These are phyloP conservation scores for Apiospora pterosperma DNA, from an alignment of 2,329 filamentous ascomycete species.

Conservation along the genomic window DNA sequence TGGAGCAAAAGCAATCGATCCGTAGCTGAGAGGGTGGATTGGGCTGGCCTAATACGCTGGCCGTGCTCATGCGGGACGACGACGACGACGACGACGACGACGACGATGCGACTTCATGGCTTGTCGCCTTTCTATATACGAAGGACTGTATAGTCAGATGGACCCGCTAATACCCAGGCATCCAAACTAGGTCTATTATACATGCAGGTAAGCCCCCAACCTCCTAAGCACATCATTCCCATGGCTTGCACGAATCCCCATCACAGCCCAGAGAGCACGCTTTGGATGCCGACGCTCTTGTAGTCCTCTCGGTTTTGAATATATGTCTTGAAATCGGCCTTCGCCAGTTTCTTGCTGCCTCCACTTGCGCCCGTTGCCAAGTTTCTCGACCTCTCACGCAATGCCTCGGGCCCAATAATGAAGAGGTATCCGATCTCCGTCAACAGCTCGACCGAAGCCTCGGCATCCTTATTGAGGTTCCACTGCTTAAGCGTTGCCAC, in stretches of 20 bases:
- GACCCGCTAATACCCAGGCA: neutral
- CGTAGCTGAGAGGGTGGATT: neutral
- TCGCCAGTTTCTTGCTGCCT: conserved; percentile 51
- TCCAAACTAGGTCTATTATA: neutral
- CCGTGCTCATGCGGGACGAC: neutral
- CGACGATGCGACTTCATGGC: neutral
- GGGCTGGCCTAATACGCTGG: neutral
- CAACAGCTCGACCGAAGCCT: conserved; percentile 74
- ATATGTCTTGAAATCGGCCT: conserved; percentile 77
- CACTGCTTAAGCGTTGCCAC: conserved; percentile 81
- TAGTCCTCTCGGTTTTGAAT: conserved; percentile 83
- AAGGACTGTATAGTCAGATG: neutral
- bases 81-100: neutral
- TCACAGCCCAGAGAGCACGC: conserved; percentile 66
- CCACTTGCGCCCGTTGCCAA: conserved; percentile 40
- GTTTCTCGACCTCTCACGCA: conserved; percentile 66
- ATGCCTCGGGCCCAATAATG: conserved; percentile 80
- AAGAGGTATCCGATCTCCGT: conserved; percentile 94
- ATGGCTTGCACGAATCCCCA: neutral
- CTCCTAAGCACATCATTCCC: neutral
- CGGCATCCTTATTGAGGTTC: conserved; percentile 68
- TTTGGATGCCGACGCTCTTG: conserved; percentile 75
- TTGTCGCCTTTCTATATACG: neutral
- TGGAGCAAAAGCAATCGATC: neutral
- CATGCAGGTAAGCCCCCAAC: neutral